A percentile compares a stretch with the other conserved stretches of the same genome.
Evolutionary conservation across 257 asterid genomes (phyloP).

Genomic region (Solanum phureja): DNA sequence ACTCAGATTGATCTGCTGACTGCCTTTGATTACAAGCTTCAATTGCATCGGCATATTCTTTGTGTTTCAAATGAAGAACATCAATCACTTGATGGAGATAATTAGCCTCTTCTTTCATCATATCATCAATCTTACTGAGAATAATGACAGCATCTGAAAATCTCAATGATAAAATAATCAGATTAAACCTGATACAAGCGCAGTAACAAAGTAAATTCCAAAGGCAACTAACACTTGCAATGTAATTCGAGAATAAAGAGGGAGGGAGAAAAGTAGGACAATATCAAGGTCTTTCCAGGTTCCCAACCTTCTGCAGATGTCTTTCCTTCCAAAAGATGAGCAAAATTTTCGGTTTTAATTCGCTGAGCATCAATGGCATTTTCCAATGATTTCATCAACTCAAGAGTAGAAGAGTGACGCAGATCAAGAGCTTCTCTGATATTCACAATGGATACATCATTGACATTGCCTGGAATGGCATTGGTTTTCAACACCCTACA

Average conservation of each 20-base stretch:
- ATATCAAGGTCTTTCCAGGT: conserved; percentile 9
- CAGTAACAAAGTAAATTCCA: background rate
- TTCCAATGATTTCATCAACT: conserved; percentile 64
- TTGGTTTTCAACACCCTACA: conserved; percentile 60
- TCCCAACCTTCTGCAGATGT: conserved; percentile 71
- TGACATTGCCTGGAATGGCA: conserved; percentile 21
- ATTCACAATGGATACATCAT: conserved; percentile 31
- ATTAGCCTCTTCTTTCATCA: conserved; percentile 62
- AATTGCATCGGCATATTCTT: conserved; percentile 60
- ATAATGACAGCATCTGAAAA: conserved; percentile 49
- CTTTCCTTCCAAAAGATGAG: conserved; percentile 37
- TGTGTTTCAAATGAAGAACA: conserved; percentile 58
- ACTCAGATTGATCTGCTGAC: conserved; percentile 61
- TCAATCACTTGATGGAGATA: conserved; percentile 45
- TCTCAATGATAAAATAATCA: background rate
- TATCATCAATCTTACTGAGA: conserved; percentile 51
- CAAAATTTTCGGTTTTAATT: conserved; percentile 47
- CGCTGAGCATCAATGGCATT: conserved; percentile 58
- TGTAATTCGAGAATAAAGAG: background rate
- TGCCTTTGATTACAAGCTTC: conserved; percentile 50
- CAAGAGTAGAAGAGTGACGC: conserved; percentile 62
- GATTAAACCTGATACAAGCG: background rate
- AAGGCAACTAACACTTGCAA: background rate
- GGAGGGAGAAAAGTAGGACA: background rate
- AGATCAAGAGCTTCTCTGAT: conserved; percentile 52